phyloP scores from a whole-genome alignment of 2,329 filamentous ascomycete species.

The Botrytis porri region DNA sequence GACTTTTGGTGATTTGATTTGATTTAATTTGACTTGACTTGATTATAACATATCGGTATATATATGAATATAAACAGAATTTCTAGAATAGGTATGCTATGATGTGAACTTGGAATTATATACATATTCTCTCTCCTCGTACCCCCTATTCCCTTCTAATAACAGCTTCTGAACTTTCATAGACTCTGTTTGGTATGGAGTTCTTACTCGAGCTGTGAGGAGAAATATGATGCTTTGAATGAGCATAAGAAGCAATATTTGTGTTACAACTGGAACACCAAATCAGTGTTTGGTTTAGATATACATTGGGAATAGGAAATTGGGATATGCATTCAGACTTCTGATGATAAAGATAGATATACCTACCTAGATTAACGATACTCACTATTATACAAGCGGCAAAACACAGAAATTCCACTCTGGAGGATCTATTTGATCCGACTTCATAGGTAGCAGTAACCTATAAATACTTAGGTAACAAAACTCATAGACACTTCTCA shows the following conservation, averaged over 20 bases:
- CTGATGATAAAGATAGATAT: background rate
- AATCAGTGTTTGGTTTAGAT: too few species aligned
- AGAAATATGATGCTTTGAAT: background rate
- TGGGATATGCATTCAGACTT: background rate
- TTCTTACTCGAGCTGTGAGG: background rate
- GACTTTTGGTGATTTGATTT: background rate
- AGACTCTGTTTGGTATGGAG: background rate
- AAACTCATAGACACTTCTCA: too few species aligned
- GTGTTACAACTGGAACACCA: too few species aligned
- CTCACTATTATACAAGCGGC: too few species aligned
- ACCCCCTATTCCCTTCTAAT: background rate
- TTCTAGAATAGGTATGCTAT: background rate
- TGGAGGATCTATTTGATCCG: too few species aligned
- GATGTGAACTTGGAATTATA: background rate
- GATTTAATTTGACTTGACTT: background rate
- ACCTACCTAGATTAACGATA: background rate
- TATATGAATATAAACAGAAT: background rate
- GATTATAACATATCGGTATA: background rate
- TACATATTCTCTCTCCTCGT: background rate
- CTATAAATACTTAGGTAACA: too few species aligned
- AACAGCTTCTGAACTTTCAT: background rate
- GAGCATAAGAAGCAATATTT: background rate
- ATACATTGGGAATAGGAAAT: too few species aligned
- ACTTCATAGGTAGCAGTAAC: too few species aligned
- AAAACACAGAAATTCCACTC: too few species aligned